A percentile compares a stretch with the other conserved stretches of the same genome.
Evolutionary conservation across 371 early-diverging fungal genomes (phyloP).

Genomic region (Lichtheimia corymbifera): DNA sequence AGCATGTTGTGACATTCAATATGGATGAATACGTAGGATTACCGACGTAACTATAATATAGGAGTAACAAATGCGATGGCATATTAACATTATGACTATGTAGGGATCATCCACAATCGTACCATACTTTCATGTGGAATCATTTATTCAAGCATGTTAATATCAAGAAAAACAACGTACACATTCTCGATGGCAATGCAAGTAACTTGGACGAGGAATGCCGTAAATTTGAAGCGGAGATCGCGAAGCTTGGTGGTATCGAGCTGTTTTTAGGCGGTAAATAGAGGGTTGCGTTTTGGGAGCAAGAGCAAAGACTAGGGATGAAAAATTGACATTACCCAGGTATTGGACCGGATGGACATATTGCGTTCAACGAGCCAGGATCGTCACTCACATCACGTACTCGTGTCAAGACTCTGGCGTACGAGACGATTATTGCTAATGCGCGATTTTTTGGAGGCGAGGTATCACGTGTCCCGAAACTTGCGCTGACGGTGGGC

Average conservation of each 20-base stretch:
- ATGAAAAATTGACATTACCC: background rate
- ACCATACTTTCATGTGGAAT: slow-evolving; percentile 89
- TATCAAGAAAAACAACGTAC: slow-evolving; percentile 77
- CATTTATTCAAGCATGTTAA: slow-evolving; percentile 84
- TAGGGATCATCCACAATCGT: slow-evolving; percentile 77
- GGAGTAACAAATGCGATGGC: too few relatives aligned
- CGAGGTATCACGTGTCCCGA: slow-evolving; percentile 86
- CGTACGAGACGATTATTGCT: slow-evolving; percentile 89
- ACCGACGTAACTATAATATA: slow-evolving; percentile 19
- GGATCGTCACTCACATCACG: slow-evolving; percentile 84
- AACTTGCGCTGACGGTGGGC: slow-evolving; percentile 88
- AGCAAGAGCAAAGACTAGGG: background rate
- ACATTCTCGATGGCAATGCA: slow-evolving; percentile 86
- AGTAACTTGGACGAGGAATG: slow-evolving; percentile 81
- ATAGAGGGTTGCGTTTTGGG: too few relatives aligned
- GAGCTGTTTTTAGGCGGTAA: slow-evolving; percentile 78
- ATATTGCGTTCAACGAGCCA: slow-evolving; percentile 91
- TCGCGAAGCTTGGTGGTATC: slow-evolving; percentile 77
- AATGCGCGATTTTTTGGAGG: slow-evolving; percentile 88
- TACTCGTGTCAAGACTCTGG: slow-evolving; percentile 89
- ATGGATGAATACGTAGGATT: slow-evolving; percentile 74
- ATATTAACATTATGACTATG: background rate
- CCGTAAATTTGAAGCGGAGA: slow-evolving; percentile 76
- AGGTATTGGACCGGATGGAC: slow-evolving; percentile 85
- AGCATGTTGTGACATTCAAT: slow-evolving; percentile 70